Base-by-base conservation (phyloP, 2,329 filamentous ascomycete species). In the Colletotrichum sublineola region DNA sequence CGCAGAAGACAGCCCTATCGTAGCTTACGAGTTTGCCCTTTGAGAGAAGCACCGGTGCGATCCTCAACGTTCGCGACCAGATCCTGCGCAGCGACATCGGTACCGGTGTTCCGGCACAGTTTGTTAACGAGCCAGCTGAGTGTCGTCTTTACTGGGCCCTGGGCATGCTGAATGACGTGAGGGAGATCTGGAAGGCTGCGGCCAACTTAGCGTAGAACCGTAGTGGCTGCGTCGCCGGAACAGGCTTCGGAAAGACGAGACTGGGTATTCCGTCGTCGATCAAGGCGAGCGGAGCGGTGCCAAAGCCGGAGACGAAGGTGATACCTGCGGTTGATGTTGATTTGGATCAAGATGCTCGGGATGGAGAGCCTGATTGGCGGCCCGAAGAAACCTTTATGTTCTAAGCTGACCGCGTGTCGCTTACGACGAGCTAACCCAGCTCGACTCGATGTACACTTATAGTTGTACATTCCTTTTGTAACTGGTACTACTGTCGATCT, bases 131-230 rank as follows among this genome's bases (percentile, higher is more conserved):
- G 77, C 79, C 84, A 36, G 81, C 83, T 5, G 86, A 87, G 75
- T 88, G 86, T 75, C 81, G 86, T n/a, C 82, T 88, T 46, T 87
- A 82, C 78, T 87, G 85, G 80, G 87, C 86, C 1, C 81, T 81
- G 38, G 80, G 79, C 40, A 88, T 87, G 84, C 76, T 85, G 55
- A 80, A 78, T 18, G 84, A 87, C 73, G 81, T 85, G 50, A 80
- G 79, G 14, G 83, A 83, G 42, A 78, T 85, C 24, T 88, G 86
- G 86, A 84, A 84, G 76, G 80, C 82, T 12, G 82, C 82, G 3
- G 83, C 83, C 0, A 75, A 79, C 50, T 79, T 81, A 2, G 82
- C 82, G 4, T 84, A 83, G 74, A 78, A 82, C 69, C 82, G 82
- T 7, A 82, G 79, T 6, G 80, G 79, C 46, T 85, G 83, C 53